A percentile compares a stretch with the other conserved stretches of the same genome.
Conservation (phyloP, 2,329 filamentous ascomycete genomes). For the Conoideocrella luteorostrata region DNA sequence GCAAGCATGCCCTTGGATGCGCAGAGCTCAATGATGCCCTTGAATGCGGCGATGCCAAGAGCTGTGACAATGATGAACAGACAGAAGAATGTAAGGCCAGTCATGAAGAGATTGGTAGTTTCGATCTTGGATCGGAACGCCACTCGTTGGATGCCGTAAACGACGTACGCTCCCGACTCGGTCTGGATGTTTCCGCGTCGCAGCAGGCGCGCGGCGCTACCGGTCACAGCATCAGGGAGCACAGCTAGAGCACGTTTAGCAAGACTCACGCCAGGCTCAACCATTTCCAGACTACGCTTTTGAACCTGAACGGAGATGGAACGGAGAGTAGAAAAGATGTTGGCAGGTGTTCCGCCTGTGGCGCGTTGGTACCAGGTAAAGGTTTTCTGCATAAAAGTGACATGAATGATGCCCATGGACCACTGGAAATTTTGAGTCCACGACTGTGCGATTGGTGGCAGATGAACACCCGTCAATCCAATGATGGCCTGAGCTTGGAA, state of each 20-base stretch:
- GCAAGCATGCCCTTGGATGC: slow-evolving; percentile 72
- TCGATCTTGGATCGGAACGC: slow-evolving; percentile 81
- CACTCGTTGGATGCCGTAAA: slow-evolving; percentile 81
- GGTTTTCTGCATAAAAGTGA: slow-evolving; percentile 76
- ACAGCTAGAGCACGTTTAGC: slow-evolving; percentile 48
- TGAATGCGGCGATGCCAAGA: slow-evolving; percentile 68
- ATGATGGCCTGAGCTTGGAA: slow-evolving; percentile 91
- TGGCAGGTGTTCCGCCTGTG: slow-evolving; percentile 77
- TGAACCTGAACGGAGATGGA: slow-evolving; percentile 77
- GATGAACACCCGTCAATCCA: slow-evolving; percentile 70
- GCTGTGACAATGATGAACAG: slow-evolving; percentile 72
- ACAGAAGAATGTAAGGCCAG: slow-evolving; percentile 80
- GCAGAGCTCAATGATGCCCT: slow-evolving; percentile 69
- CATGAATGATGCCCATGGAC: slow-evolving; percentile 89
- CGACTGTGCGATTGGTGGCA: slow-evolving; percentile 79
- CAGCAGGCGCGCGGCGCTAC: slow-evolving; percentile 19
- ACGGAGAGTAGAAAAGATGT: slow-evolving; percentile 66
- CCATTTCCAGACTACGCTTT: slow-evolving; percentile 44
- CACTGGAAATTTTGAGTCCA: slow-evolving; percentile 98
- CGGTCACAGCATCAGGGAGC: slow-evolving; percentile 34
- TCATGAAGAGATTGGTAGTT: slow-evolving; percentile 86
- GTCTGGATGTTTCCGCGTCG: slow-evolving; percentile 47
- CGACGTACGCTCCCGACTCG: slow-evolving; percentile 48
- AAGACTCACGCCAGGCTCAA: slow-evolving; percentile 28
- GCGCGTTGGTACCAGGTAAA: slow-evolving; percentile 93